Conservation (phyloP, 345 rosid species). For the Luvunga scandens region DNA sequence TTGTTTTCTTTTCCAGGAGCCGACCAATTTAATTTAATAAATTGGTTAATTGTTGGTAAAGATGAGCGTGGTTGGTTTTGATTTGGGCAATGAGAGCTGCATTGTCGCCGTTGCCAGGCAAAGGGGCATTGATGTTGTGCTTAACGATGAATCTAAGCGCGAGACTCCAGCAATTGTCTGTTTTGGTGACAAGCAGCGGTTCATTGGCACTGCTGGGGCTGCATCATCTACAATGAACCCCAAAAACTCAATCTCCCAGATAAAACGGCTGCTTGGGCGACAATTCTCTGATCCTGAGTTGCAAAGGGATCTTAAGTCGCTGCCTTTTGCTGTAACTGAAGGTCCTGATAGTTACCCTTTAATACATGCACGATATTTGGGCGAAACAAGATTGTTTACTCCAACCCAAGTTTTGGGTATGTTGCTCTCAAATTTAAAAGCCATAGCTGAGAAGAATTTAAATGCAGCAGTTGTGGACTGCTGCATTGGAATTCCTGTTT, state of each 20-base stretch:
- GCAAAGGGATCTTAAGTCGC: conserved; percentile 75
- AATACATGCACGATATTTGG: conserved; percentile 79
- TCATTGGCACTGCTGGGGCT: conserved; percentile 97
- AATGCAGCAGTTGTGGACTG: conserved; percentile 91
- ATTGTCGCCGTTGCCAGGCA: conserved; percentile 98
- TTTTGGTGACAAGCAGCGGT: conserved; percentile 95
- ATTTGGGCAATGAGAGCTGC: conserved; percentile 93
- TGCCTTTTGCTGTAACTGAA: conserved; percentile 69
- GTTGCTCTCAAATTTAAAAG: conserved; percentile 78
- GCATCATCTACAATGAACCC: conserved; percentile 97
- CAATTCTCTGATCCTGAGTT: conserved; percentile 85
- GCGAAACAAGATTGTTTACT: conserved; percentile 73
- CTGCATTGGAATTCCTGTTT: conserved; percentile 91
- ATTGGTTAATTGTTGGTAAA: conserved; percentile 14
- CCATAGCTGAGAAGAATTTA: conserved; percentile 82
- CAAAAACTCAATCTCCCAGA: conserved; percentile 81
- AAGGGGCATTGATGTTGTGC: conserved; percentile 97
- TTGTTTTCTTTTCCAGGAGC: background rate
- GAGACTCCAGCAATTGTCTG: conserved; percentile 95
- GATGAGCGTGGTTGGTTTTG: conserved; percentile 99
- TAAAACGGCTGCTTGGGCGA: conserved; percentile 81
- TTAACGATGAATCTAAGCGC: conserved; percentile 96
- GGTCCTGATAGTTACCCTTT: conserved; percentile 90
- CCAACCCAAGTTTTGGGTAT: conserved; percentile 95
- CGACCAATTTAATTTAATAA: conserved; percentile 8